Evolutionary conservation across 306 rosid species (phyloP).

Genomic region (Cicer arietinum): DNA sequence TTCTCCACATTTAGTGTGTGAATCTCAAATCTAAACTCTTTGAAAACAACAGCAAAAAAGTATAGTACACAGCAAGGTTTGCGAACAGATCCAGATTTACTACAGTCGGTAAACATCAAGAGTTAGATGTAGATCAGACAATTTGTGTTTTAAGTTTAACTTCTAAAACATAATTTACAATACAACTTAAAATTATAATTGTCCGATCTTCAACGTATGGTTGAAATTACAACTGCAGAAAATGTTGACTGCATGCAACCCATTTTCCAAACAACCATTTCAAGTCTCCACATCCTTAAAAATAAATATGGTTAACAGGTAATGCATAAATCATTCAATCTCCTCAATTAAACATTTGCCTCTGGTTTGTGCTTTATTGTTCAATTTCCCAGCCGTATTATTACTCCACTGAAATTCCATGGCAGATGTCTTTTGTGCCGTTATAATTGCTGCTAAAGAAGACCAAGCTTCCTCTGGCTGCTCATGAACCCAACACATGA

Average conservation of each 20-base stretch:
- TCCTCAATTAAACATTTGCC: constrained; percentile 73
- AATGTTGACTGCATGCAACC: not conserved
- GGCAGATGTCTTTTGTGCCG: constrained; percentile 65
- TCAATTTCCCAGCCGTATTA: constrained; percentile 47
- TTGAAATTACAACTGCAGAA: too few species aligned
- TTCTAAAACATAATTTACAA: too few species aligned
- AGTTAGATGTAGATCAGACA: too few species aligned
- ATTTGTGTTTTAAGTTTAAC: too few species aligned
- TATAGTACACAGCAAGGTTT: too few species aligned
- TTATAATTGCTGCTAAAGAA: constrained; percentile 65
- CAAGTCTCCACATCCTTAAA: not conserved
- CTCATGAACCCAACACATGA: constrained; percentile 91
- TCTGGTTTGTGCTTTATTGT: constrained; percentile 46
- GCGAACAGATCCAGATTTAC: too few species aligned
- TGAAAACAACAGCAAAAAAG: too few species aligned
- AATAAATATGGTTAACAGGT: not conserved
- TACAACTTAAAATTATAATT: too few species aligned
- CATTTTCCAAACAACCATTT: constrained; percentile 1
- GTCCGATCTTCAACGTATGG: too few species aligned
- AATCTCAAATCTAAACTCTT: too few species aligned
- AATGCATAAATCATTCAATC: constrained; percentile 45
- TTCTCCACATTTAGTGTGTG: too few species aligned
- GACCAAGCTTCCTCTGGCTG: constrained; percentile 83
- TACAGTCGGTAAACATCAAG: too few species aligned
- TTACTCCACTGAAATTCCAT: constrained; percentile 53